These are phyloP conservation scores for Zhuliangozyma parablackwelliae DNA, from an alignment of 1,139 yeast genomes.

Conservation along the genomic window DNA sequence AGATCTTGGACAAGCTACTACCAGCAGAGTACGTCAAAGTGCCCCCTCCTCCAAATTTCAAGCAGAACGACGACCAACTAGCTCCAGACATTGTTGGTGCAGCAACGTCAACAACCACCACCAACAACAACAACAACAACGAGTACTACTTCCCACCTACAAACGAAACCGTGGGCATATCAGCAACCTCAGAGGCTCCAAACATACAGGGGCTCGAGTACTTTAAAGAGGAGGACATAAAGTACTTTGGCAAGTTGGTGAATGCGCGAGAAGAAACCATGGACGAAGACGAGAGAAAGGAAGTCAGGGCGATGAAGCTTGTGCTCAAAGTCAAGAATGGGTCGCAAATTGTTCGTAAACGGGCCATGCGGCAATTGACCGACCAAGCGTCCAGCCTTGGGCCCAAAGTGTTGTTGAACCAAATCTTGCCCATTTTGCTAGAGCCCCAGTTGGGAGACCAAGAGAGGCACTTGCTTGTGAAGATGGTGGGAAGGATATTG, in stretches of 20 bases:
- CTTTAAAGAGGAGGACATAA: slow-evolving; percentile 69
- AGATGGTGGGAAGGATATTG: slow-evolving; percentile 66
- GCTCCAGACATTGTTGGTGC: slow-evolving; percentile 33
- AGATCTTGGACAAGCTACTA: slow-evolving; percentile 45
- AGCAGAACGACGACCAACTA: slow-evolving; percentile 22
- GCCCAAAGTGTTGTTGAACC: slow-evolving; percentile 62
- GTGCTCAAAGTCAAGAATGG: slow-evolving; percentile 78
- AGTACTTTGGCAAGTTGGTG: slow-evolving; percentile 64
- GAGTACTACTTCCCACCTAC: slow-evolving; percentile 24
- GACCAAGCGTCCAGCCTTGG: slow-evolving; percentile 67
- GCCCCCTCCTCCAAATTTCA: slow-evolving; percentile 45
- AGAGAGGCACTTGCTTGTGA: slow-evolving; percentile 78
- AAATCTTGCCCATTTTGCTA: slow-evolving; percentile 66
- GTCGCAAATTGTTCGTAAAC: slow-evolving; percentile 58
- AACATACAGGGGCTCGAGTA: slow-evolving; percentile 55
- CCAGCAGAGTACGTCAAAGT: slow-evolving; percentile 53
- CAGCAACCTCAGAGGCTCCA: slow-evolving; percentile 46
- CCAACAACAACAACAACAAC: not conserved
- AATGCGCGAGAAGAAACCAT: slow-evolving; percentile 29
- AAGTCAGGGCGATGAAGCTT: slow-evolving; percentile 52
- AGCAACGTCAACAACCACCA: slow-evolving; percentile 4
- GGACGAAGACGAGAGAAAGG: slow-evolving; percentile 52
- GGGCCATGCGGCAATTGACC: slow-evolving; percentile 64
- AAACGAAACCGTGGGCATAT: slow-evolving; percentile 6
- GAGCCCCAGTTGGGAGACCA: slow-evolving; percentile 75